phyloP scores from a whole-genome alignment of 1,284 basidiomycete genomes.

The Leccinum fallax region DNA sequence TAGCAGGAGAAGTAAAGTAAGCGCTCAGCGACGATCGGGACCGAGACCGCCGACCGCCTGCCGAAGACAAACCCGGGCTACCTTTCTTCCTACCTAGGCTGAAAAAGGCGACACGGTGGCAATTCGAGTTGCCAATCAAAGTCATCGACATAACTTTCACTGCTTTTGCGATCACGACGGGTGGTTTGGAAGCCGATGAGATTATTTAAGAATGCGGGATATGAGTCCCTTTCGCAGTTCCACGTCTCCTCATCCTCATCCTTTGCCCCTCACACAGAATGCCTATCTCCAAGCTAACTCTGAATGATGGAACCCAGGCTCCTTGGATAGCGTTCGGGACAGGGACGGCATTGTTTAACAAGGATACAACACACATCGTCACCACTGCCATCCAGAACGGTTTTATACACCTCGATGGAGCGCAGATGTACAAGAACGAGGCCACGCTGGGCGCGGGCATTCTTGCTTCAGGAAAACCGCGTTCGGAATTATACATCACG shows the following conservation, averaged over 20 bases:
- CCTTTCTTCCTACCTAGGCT: too few relatives aligned
- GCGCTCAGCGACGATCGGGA: too few relatives aligned
- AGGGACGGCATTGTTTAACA: slow-evolving; percentile 58
- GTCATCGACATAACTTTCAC: too few relatives aligned
- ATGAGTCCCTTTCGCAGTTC: too few relatives aligned
- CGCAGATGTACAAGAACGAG: slow-evolving; percentile 70
- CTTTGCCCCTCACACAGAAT: slow-evolving; percentile 26
- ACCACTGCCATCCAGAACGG: slow-evolving; percentile 58
- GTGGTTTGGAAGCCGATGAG: too few relatives aligned
- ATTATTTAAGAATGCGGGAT: too few relatives aligned
- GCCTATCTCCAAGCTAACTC: slow-evolving; percentile 45
- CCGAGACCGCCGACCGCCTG: too few relatives aligned
- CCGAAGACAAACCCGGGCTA: too few relatives aligned
- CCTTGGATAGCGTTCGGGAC: slow-evolving; percentile 74
- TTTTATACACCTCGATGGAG: slow-evolving; percentile 72
- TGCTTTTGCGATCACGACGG: too few relatives aligned
- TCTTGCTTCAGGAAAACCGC: slow-evolving; percentile 50
- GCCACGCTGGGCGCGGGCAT: slow-evolving; percentile 57
- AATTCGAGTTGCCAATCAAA: too few relatives aligned
- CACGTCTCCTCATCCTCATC: slow-evolving; percentile 4
- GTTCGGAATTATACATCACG: slow-evolving; percentile 56
- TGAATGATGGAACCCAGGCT: slow-evolving; percentile 60
- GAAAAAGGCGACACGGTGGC: too few relatives aligned
- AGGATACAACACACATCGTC: slow-evolving; percentile 55
- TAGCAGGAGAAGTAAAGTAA: too few relatives aligned